Base-by-base conservation (phyloP, 768 basidiomycete genomes). In the Panaeolus cyanescens region DNA sequence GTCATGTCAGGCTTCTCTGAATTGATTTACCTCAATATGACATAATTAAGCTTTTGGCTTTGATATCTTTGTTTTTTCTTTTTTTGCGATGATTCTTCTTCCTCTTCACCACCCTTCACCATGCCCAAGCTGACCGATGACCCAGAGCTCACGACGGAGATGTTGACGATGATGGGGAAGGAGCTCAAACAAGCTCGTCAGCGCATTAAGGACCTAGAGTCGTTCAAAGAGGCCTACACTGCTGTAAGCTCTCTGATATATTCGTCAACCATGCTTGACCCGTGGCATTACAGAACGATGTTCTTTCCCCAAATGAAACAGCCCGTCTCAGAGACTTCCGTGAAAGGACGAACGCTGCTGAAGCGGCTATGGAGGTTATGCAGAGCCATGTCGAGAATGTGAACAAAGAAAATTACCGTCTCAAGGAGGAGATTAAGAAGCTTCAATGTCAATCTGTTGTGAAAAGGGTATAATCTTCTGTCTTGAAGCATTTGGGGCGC, bases 321-420 rank as follows among this genome's bases (percentile, higher is more conserved):
- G 45, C 25, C 17, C 22, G 25, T 25, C 25, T 36, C 1, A 17
- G 40, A 39, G 56, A 42, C 56, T 58, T 32, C 34, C 37, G 40
- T 17, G 37, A 58, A 25, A 37, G 56, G 17, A 42, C 56, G 1
- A 37, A 58, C 13, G 37, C 34, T 5, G 56, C 56, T 1, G 56
- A 58, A 30, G 37, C 39, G 4, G 56, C 56, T 5, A 58, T 58
- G 56, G 39, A 58, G 30, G 34, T 58, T 12, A 25, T 58, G 56
- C 37, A 31, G n/a, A 37, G 42, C n/a, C 37, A 58, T 31, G 37
- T 58, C 22, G 32, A 42, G 36, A 39, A 58, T 40, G 34, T 40
- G 9, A 58, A 42, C 56, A 32, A 39, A 28, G 56, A 58, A 20
- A 58, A 58, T n/a, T 15, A 36, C 9, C 54, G 31, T 19, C 54